Conservation (phyloP, 2,329 filamentous ascomycete genomes). For the Sphaerostilbella broomeana region DNA sequence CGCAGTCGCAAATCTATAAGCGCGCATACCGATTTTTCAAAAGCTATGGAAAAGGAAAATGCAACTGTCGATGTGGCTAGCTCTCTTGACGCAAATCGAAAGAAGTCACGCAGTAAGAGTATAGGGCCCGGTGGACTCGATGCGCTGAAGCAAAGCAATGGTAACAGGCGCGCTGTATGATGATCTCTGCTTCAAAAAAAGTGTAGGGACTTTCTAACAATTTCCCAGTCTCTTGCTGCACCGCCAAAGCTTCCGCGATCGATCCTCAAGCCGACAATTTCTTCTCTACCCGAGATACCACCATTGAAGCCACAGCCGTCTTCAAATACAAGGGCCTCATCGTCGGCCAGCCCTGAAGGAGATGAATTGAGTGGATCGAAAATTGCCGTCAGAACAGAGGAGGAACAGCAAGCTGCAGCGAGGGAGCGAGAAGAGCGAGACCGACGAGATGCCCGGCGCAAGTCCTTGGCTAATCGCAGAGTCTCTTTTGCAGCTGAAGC, state of each 20-base stretch:
- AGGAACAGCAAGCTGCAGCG: slow-evolving; percentile 63
- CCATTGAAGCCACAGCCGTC: slow-evolving; percentile 44
- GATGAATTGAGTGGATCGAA: slow-evolving; percentile 40
- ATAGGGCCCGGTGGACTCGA: slow-evolving; percentile 88
- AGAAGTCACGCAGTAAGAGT: slow-evolving; percentile 88
- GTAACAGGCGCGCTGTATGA: slow-evolving; percentile 73
- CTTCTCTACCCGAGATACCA: slow-evolving; percentile 59
- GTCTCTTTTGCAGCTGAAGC: slow-evolving; percentile 97
- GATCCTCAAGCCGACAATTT: slow-evolving; percentile 75
- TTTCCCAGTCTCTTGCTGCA: slow-evolving; percentile 48
- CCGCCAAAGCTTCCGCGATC: slow-evolving; percentile 52
- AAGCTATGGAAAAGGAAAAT: slow-evolving; percentile 68
- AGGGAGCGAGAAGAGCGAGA: slow-evolving; percentile 65
- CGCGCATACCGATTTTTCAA: slow-evolving; percentile 45
- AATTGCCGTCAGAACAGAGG: slow-evolving; percentile 60
- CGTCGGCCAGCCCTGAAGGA: slow-evolving; percentile 13
- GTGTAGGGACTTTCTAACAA: slow-evolving; percentile 14
- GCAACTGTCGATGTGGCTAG: slow-evolving; percentile 59
- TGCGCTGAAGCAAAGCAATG: slow-evolving; percentile 65
- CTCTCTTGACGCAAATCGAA: slow-evolving; percentile 44
- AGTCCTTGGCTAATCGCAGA: slow-evolving; percentile 85
- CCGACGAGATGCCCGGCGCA: slow-evolving; percentile 79
- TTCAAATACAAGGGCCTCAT: slow-evolving; percentile 12
- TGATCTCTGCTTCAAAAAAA: slow-evolving; percentile 6
- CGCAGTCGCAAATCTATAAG: slow-evolving; percentile 68